A percentile compares a stretch with the other conserved stretches of the same genome.
Evolutionary conservation across 2,329 filamentous ascomycete species (phyloP).

Genomic region (Monosporascus sp.): DNA sequence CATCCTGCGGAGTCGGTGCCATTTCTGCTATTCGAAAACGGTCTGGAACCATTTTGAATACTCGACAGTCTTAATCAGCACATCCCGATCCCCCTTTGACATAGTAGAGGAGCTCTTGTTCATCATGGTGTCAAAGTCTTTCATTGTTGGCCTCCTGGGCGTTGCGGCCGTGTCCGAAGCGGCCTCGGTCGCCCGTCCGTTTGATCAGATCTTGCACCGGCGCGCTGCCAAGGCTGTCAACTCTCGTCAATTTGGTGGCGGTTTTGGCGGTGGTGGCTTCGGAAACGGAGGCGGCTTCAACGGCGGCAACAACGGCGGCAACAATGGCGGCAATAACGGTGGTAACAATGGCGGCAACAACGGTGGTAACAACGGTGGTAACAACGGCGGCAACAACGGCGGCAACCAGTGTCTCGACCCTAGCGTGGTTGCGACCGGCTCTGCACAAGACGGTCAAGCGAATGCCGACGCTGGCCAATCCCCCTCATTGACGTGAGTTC

Average conservation of each 20-base stretch:
- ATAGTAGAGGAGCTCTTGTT: slow-evolving; percentile 8
- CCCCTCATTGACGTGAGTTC: slow-evolving; percentile 46
- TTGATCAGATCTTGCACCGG: slow-evolving; percentile 23
- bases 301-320: slow-evolving; percentile 11
- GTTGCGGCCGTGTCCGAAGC: slow-evolving; percentile 41
- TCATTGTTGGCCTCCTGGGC: slow-evolving; percentile 45
- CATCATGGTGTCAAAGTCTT: slow-evolving; percentile 49
- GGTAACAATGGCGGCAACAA: slow-evolving; percentile 19
- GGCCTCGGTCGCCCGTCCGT: slow-evolving; percentile 34
- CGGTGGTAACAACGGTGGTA: slow-evolving; percentile 13
- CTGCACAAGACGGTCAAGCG: slow-evolving; percentile 26
- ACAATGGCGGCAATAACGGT: slow-evolving; percentile 17
- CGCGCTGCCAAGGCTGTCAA: slow-evolving; percentile 29
- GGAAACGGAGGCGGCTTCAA: slow-evolving; percentile 11
- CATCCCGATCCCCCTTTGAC: too few relatives aligned
- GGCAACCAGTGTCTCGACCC: slow-evolving; percentile 31
- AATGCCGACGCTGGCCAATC: slow-evolving; percentile 32
- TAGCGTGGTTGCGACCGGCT: slow-evolving; percentile 45
- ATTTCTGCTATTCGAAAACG: slow-evolving; percentile 36
- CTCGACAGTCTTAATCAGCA: slow-evolving; percentile 18
- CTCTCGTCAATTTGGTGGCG: slow-evolving; percentile 34
- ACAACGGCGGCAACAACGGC: slow-evolving; percentile 14
- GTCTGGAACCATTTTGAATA: slow-evolving; percentile 46
- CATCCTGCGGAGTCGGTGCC: slow-evolving; percentile 17
- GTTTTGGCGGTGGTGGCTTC: slow-evolving; percentile 10